Evolutionary conservation across 1,284 basidiomycete genomes (phyloP).

Genomic region (Amylostereum areolatum): DNA sequence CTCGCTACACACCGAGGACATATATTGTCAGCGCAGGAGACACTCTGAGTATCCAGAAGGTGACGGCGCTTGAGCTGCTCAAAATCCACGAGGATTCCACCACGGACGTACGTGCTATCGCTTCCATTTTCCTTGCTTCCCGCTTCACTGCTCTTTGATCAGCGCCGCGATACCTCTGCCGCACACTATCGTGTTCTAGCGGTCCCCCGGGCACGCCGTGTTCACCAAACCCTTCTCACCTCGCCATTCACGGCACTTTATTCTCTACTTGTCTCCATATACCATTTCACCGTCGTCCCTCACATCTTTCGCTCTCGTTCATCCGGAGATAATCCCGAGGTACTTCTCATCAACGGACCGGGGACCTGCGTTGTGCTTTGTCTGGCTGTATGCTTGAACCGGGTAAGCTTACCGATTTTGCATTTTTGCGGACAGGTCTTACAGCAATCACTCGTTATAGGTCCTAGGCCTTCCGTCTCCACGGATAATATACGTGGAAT

Average conservation of each 20-base stretch:
- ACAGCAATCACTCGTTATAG: slow-evolving; percentile 31
- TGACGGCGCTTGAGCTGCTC: slow-evolving; percentile 53
- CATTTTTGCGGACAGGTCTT: not conserved
- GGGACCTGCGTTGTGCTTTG: slow-evolving; percentile 89
- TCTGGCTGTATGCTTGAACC: slow-evolving; percentile 64
- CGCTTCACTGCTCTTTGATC: not conserved
- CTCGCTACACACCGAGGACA: slow-evolving; percentile 69
- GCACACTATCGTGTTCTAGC: slow-evolving; percentile 40
- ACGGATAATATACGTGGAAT: slow-evolving; percentile 86
- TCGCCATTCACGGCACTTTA: slow-evolving; percentile 57
- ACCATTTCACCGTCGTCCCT: slow-evolving; percentile 49
- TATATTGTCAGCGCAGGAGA: slow-evolving; percentile 89
- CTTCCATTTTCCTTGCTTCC: slow-evolving; percentile 4
- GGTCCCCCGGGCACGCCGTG: slow-evolving; percentile 80
- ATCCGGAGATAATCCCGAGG: slow-evolving; percentile 55
- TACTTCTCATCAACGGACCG: slow-evolving; percentile 90
- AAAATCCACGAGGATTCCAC: slow-evolving; percentile 18
- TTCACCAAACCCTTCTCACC: slow-evolving; percentile 73
- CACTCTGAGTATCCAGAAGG: slow-evolving; percentile 71
- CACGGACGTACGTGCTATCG: slow-evolving; percentile 10
- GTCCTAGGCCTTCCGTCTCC: slow-evolving; percentile 73
- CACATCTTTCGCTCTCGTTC: slow-evolving; percentile 20
- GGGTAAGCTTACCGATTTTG: slow-evolving; percentile 44
- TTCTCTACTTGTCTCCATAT: slow-evolving; percentile 56
- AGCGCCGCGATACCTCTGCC: not conserved